Evolutionary conservation across 2,329 filamentous ascomycete genomes (phyloP), one percentile per base, ranked within the genome.

Genomic region (Cladosporium sp.): DNA sequence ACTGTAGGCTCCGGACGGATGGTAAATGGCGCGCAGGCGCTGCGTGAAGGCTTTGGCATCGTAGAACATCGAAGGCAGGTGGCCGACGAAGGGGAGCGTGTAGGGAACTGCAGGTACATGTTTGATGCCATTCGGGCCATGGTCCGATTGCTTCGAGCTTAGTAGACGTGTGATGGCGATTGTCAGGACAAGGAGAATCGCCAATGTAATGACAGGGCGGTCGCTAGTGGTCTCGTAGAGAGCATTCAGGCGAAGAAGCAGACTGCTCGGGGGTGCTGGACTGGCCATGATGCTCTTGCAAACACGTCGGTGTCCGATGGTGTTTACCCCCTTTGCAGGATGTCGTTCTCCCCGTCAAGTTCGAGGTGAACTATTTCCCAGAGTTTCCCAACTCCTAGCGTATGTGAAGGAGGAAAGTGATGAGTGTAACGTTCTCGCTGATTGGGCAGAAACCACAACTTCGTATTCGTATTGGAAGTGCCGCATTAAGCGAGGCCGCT

Each of bases 21-120:
- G 68, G 57, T 65, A 67, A 49, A 60, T 66, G 42, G 65, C 68
- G 65, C 62, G 53, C 12, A 74, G 62, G 43, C 64, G 66, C 33
- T 65, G 64, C 53, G 78, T 60, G 55, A 77, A 74, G 9, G 59
- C 57, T 35, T 74, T 65, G 42, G 72, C 70, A 35, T 73, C 62
- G 58, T 73, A 69, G 16, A 72, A 63, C 56, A 73, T 67, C 55
- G 80, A 76, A 16, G 76, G 57, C 6, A 74, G 69, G 67, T 84
- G 78, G 33, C 79, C 78, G 7, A 83, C 30, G 45, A 76, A 69
- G 1, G 81, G 80, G 7, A 84, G 62, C 77, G 78, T 84, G 63
- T 84, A 84, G 22, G 79, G 78, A 18, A 76, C 56, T 50, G 71
- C 63, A 61, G 74, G 75, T 53, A 78, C 71, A 48, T 65, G 53